These are phyloP conservation scores for Penstemon newberryi DNA, from an alignment of 257 asterid species.

Conservation along the genomic window DNA sequence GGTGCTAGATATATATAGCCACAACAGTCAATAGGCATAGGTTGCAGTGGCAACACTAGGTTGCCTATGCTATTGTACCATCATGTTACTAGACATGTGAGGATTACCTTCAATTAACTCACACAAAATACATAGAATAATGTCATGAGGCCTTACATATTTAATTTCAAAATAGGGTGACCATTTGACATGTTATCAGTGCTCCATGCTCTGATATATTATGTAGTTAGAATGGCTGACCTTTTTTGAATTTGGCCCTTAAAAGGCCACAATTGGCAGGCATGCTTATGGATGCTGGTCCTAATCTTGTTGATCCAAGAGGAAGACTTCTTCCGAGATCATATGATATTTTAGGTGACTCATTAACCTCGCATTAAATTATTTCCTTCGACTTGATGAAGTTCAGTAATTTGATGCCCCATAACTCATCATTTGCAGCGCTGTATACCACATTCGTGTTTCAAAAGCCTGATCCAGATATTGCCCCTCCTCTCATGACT, in stretches of 20 bases:
- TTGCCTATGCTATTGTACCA: too few species aligned
- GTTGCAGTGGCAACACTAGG: too few species aligned
- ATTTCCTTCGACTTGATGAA: background rate
- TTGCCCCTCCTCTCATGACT: slow-evolving; percentile 85
- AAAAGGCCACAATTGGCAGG: slow-evolving; percentile 71
- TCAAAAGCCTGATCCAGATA: slow-evolving; percentile 91
- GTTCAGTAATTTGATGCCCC: background rate
- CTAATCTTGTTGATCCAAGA: slow-evolving; percentile 74
- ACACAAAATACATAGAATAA: too few species aligned
- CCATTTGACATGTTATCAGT: too few species aligned
- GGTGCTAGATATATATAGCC: too few species aligned
- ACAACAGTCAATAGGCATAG: too few species aligned
- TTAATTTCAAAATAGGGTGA: too few species aligned
- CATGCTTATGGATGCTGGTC: slow-evolving; percentile 74
- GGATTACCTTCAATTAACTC: too few species aligned
- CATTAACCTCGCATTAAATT: slow-evolving; percentile 5
- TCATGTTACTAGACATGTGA: too few species aligned
- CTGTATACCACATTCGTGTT: slow-evolving; percentile 84
- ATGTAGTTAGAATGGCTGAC: background rate
- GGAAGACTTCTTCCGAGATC: slow-evolving; percentile 92
- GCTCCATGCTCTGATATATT: too few species aligned
- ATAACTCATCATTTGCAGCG: slow-evolving; percentile 48
- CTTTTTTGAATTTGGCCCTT: slow-evolving; percentile 25
- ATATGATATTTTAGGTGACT: slow-evolving; percentile 76
- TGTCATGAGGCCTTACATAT: too few species aligned